A percentile compares a stretch with the other conserved stretches of the same genome.
Evolutionary conservation across 2,329 filamentous ascomycete genomes (phyloP).

Genomic region (Drechslera avenae): DNA sequence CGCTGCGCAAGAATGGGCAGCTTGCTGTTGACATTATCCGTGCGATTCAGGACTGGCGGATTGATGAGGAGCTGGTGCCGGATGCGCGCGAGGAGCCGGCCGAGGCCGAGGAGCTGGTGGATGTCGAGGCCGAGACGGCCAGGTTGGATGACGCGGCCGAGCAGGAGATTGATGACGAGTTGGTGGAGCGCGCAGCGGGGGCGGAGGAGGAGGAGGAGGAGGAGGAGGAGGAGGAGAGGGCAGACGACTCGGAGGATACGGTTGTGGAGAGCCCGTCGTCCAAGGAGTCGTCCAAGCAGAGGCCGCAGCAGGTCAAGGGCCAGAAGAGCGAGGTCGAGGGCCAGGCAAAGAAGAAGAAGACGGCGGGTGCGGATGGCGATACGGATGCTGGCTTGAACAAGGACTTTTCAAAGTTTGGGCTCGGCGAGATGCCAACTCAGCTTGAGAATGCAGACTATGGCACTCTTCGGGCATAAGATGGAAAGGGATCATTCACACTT

Average conservation of each 20-base stretch:
- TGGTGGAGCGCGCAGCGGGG: conserved; percentile 41
- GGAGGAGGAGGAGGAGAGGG: conserved; percentile 8
- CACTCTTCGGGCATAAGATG: conserved; percentile 23
- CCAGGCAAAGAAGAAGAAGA: conserved; percentile 19
- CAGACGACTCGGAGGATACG: conserved; percentile 28
- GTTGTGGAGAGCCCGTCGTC: conserved; percentile 33
- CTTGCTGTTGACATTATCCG: conserved; percentile 61
- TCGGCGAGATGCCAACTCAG: conserved; percentile 39
- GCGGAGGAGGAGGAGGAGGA: too few species aligned
- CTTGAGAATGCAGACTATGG: conserved; percentile 37
- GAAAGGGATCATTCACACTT: background rate
- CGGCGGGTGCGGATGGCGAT: too few species aligned
- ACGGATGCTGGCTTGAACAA: conserved; percentile 17
- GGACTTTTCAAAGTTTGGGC: conserved; percentile 35
- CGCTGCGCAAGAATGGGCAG: conserved; percentile 60
- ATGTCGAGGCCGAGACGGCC: conserved; percentile 44
- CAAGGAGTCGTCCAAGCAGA: conserved; percentile 1
- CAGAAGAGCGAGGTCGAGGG: conserved; percentile 11
- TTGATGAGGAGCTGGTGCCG: conserved; percentile 56
- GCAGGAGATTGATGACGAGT: conserved; percentile 34
- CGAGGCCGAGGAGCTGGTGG: conserved; percentile 46
- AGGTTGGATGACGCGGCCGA: conserved; percentile 42
- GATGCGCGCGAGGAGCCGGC: conserved; percentile 55
- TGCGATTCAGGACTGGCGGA: conserved; percentile 60
- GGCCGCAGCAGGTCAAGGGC: conserved; percentile 1